phyloP scores from a whole-genome alignment of 441 rosid species.

The Geranium incanum region DNA sequence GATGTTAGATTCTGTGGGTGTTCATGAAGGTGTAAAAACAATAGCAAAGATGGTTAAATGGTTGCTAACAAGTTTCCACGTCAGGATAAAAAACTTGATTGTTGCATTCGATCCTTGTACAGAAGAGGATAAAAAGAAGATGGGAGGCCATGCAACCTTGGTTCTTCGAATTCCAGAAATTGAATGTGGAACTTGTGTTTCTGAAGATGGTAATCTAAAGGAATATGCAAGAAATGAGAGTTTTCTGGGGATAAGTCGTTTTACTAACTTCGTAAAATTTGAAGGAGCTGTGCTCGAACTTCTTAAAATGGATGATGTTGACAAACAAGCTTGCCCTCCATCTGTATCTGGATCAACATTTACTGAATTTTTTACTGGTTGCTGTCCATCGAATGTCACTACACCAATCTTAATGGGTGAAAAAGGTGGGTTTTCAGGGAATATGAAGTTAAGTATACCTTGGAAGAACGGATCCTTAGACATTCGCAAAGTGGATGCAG shows the following conservation, averaged over 20 bases:
- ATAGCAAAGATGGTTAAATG: conserved; percentile 94
- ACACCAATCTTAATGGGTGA: conserved; percentile 55
- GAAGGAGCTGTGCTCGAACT: conserved; percentile 77
- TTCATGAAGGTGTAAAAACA: conserved; percentile 95
- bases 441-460: conserved; percentile 79
- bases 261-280: conserved; percentile 69
- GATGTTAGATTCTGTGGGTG: conserved; percentile 46
- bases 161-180: conserved; percentile 65
- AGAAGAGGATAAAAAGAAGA: conserved; percentile 30
- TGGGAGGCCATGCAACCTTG: conserved; percentile 38
- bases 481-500: conserved; percentile 78
- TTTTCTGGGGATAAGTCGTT: conserved; percentile 64
- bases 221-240: conserved; percentile 33
- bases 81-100: conserved; percentile 62
- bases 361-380: conserved; percentile 23
- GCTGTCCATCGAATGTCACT: conserved; percentile 30
- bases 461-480: conserved; percentile 94
- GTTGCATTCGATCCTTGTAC: conserved; percentile 70
- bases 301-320: conserved; percentile 47
- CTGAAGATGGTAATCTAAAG: conserved; percentile 43
- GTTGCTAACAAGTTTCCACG: conserved; percentile 79
- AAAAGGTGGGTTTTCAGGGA: conserved; percentile 82
- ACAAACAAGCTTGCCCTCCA: conserved; percentile 27
- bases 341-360: conserved; percentile 25
- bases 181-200: conserved; percentile 71